Conservation (phyloP, 768 basidiomycete species). For the Lentinula boryana region DNA sequence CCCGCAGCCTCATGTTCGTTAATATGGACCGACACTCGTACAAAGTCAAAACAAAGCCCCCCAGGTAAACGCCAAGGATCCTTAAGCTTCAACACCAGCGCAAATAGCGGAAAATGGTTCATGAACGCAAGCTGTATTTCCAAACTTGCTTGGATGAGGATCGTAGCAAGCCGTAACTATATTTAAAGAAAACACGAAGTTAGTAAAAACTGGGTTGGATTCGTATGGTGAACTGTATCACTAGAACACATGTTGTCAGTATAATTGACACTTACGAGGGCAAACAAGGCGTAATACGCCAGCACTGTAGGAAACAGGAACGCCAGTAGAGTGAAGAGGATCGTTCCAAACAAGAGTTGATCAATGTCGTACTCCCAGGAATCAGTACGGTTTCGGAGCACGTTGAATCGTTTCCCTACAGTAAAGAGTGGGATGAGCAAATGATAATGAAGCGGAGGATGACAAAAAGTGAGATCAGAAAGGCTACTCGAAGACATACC, state of each 20-base stretch:
- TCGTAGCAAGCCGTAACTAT: constrained; percentile 48
- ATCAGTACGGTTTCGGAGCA: constrained; percentile 82
- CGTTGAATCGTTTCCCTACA: constrained; percentile 78
- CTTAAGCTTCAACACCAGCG: constrained; percentile 76
- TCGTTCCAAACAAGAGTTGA: constrained; percentile 91
- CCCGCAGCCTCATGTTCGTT: background rate
- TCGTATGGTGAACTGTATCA: background rate
- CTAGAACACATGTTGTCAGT: background rate
- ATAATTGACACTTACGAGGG: constrained; percentile 35
- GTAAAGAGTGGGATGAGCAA: background rate
- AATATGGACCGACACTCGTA: constrained; percentile 7
- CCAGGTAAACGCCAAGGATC: constrained; percentile 75
- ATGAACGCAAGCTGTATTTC: constrained; percentile 70
- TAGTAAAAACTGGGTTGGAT: too few relatives aligned
- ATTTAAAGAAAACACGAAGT: background rate
- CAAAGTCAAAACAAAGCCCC: constrained; percentile 26
- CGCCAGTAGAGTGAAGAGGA: constrained; percentile 75
- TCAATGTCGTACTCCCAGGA: constrained; percentile 89
- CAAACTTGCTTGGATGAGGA: constrained; percentile 55
- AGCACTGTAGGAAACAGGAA: constrained; percentile 83
- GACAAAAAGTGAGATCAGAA: background rate
- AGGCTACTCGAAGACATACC: constrained; percentile 36
- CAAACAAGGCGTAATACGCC: constrained; percentile 83
- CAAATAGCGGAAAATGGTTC: constrained; percentile 92
- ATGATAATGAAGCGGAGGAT: background rate